Conservation (phyloP, 495 filamentous ascomycete genomes). For the Annulohypoxylon bovei region DNA sequence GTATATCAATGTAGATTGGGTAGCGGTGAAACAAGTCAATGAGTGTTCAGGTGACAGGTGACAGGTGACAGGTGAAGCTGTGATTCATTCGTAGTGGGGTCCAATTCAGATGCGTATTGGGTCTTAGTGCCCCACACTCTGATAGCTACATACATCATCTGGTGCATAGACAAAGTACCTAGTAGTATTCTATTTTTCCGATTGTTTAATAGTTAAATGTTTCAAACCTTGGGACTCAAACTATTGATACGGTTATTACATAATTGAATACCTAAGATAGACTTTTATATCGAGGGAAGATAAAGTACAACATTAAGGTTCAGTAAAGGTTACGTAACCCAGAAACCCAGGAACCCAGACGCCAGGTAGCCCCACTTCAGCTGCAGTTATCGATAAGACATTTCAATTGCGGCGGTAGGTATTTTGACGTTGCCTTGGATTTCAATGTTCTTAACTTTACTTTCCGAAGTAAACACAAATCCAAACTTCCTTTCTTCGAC, state of each 20-base stretch:
- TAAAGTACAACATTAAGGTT: too few species aligned
- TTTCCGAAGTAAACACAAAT: conserved; percentile 30
- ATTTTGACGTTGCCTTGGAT: background rate
- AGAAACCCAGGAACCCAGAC: background rate
- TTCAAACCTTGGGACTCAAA: too few species aligned
- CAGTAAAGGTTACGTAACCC: background rate
- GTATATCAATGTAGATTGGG: conserved; percentile 2
- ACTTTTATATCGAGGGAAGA: too few species aligned
- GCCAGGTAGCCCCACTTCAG: background rate
- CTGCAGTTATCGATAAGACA: background rate
- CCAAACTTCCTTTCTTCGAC: background rate
- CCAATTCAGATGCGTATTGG: conserved; percentile 17
- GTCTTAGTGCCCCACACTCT: conserved; percentile 23
- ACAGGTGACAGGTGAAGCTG: conserved; percentile 4
- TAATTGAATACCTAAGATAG: too few species aligned
- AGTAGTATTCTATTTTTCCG: too few species aligned
- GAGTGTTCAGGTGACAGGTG: conserved; percentile 9
- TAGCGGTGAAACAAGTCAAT: conserved; percentile 29
- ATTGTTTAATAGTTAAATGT: background rate
- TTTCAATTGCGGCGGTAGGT: background rate
- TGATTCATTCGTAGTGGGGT: conserved; percentile 24
- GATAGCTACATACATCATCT: conserved; percentile 1
- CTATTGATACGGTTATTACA: too few species aligned
- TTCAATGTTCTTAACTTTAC: conserved; percentile 2
- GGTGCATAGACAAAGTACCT: background rate